These are phyloP conservation scores for Russula sp. DNA, from an alignment of 768 basidiomycete species.

Conservation along the genomic window DNA sequence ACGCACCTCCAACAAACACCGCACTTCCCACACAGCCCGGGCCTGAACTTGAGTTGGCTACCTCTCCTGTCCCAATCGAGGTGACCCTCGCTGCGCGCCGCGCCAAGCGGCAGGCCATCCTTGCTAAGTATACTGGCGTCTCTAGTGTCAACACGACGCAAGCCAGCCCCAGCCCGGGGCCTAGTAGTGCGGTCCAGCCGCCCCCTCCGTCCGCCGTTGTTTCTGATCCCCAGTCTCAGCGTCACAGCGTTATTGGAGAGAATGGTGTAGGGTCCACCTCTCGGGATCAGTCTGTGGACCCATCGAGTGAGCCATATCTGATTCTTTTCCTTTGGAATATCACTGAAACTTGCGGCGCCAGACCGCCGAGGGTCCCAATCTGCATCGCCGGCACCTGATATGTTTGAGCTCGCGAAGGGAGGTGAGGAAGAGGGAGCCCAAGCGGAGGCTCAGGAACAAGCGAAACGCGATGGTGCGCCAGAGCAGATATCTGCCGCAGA, in stretches of 20 bases:
- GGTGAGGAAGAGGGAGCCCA: slow-evolving; percentile 50
- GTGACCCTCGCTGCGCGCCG: slow-evolving; percentile 63
- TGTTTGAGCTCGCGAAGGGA: slow-evolving; percentile 69
- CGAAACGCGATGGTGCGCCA: slow-evolving; percentile 43
- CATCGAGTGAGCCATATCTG: slow-evolving; percentile 2
- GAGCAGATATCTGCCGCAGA: slow-evolving; percentile 89
- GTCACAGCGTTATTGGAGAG: slow-evolving; percentile 45
- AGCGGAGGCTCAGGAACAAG: slow-evolving; percentile 46
- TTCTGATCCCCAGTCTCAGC: slow-evolving; percentile 64
- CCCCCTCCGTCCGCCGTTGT: slow-evolving; percentile 54
- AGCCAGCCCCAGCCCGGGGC: slow-evolving; percentile 54
- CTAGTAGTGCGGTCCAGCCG: slow-evolving; percentile 74
- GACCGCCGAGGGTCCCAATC: slow-evolving; percentile 48
- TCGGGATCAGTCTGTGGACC: slow-evolving; percentile 13
- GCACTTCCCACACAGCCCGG: slow-evolving; percentile 40
- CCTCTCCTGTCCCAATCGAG: slow-evolving; percentile 50
- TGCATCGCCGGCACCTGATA: slow-evolving; percentile 53
- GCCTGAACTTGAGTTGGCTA: slow-evolving; percentile 53
- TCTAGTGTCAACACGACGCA: slow-evolving; percentile 38
- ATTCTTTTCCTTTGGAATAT: background rate
- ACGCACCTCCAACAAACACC: slow-evolving; percentile 25
- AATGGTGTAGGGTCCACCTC: slow-evolving; percentile 8
- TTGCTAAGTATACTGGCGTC: slow-evolving; percentile 66
- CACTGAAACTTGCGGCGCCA: background rate
- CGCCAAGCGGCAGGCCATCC: slow-evolving; percentile 69